These are phyloP conservation scores for Cucumis melo DNA, from an alignment of 306 rosid genomes.

Conservation along the genomic window DNA sequence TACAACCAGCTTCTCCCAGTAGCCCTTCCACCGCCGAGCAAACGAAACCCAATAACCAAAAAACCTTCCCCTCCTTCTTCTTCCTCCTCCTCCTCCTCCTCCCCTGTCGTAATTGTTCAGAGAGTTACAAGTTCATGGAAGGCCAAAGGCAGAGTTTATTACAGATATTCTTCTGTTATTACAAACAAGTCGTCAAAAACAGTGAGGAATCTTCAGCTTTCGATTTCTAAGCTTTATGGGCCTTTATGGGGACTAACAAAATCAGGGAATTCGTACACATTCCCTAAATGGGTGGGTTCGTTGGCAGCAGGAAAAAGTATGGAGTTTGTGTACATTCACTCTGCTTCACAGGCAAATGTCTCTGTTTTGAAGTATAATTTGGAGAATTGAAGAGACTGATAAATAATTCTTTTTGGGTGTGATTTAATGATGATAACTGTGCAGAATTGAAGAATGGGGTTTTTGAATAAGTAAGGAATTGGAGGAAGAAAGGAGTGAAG, in stretches of 20 bases:
- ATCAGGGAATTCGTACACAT: slow-evolving; percentile 40
- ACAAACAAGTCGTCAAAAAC: slow-evolving; percentile 66
- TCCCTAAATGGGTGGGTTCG: slow-evolving; percentile 71
- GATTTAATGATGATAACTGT: slow-evolving; percentile 32
- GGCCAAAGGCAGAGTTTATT: slow-evolving; percentile 50
- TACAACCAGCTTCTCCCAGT: slow-evolving; percentile 83
- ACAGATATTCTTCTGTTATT: slow-evolving; percentile 69
- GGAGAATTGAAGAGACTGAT: slow-evolving; percentile 19
- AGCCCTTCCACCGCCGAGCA: slow-evolving; percentile 10
- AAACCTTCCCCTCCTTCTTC: slow-evolving; percentile 29
- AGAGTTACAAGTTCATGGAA: slow-evolving; percentile 64
- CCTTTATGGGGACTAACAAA: slow-evolving; percentile 87
- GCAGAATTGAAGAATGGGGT: slow-evolving; percentile 46
- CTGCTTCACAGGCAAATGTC: slow-evolving; percentile 60
- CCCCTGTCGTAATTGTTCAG: slow-evolving; percentile 48
- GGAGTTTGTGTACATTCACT: slow-evolving; percentile 88
- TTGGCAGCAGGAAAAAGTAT: slow-evolving; percentile 60
- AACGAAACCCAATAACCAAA: neutral
- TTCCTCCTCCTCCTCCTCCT: neutral
- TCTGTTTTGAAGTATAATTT: slow-evolving; percentile 49
- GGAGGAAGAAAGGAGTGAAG: slow-evolving; percentile 91
- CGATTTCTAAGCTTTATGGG: slow-evolving; percentile 68
- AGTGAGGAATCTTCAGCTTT: slow-evolving; percentile 40
- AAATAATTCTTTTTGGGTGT: too few species aligned
- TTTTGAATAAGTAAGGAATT: slow-evolving; percentile 20